phyloP scores from a whole-genome alignment of 192 early-diverging fungal species.

The Hyaloraphidium curvatum region DNA sequence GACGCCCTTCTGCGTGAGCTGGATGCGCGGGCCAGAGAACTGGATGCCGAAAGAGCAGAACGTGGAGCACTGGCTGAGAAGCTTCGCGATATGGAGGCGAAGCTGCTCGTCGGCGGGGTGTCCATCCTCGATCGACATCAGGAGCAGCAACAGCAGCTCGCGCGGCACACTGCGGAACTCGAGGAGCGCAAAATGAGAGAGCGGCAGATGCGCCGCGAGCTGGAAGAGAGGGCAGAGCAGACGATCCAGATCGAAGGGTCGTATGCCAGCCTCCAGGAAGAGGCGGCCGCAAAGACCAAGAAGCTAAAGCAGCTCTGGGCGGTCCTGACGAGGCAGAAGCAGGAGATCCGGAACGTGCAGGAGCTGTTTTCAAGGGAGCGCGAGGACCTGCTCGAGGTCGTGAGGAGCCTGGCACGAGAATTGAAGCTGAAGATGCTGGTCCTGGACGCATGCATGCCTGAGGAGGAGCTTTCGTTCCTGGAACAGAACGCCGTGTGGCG shows the following conservation, averaged over 20 bases:
- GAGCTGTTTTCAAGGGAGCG: conserved; percentile 38
- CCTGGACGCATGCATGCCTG: conserved; percentile 30
- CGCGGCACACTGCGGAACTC: conserved; percentile 22
- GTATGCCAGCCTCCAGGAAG: conserved; percentile 36
- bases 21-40: conserved; percentile 22
- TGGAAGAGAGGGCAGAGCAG: conserved; percentile 31
- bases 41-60: conserved; percentile 28
- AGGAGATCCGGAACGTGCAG: conserved; percentile 35
- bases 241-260: conserved; percentile 42
- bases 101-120: conserved; percentile 40
- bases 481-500: conserved; percentile 34
- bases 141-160: conserved; percentile 23
- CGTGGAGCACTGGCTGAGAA: conserved; percentile 24
- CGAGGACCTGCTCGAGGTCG: conserved; percentile 36
- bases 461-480: conserved; percentile 22
- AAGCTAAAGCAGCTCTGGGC: conserved; percentile 38
- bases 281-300: conserved; percentile 32
- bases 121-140: conserved; percentile 25
- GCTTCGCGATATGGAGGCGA: conserved; percentile 33
- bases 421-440: conserved; percentile 28
- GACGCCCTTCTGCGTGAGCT: conserved; percentile 25
- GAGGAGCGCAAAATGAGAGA: conserved; percentile 30
- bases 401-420: conserved; percentile 33
- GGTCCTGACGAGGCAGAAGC: conserved; percentile 21
- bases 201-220: conserved; percentile 25